A percentile compares a stretch with the other conserved stretches of the same genome.
These are phyloP conservation scores for Pluteus cervinus DNA, from an alignment of 768 basidiomycete species.

Conservation along the genomic window DNA sequence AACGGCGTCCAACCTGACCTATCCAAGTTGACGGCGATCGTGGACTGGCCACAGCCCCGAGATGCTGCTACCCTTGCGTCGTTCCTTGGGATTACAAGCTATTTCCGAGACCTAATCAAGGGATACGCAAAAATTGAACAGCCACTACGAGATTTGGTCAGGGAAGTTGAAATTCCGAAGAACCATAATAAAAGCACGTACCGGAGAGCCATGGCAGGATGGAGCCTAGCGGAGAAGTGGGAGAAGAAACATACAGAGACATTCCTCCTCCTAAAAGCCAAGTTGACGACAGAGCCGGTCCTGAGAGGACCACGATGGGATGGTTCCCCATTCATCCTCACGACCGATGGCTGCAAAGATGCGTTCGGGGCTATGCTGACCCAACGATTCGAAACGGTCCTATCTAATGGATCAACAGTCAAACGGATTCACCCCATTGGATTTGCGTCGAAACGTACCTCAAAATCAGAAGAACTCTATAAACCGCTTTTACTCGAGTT, in stretches of 20 bases:
- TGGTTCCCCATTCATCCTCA: conserved; percentile 27
- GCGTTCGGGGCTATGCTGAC: conserved; percentile 26
- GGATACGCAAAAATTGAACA: conserved; percentile 21
- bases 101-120: conserved; percentile 25
- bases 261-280: conserved; percentile 21
- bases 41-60: conserved; percentile 21
- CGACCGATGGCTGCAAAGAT: conserved; percentile 28
- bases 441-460: conserved; percentile 27
- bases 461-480: conserved; percentile 22
- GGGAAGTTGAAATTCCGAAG: conserved; percentile 11
- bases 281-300: conserved; percentile 18
- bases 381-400: conserved; percentile 15
- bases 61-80: conserved; percentile 16
- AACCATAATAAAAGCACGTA: conserved; percentile 14
- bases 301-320: conserved; percentile 17
- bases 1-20: conserved; percentile 25
- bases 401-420: conserved; percentile 16
- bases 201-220: conserved; percentile 12
- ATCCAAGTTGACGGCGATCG: conserved; percentile 27
- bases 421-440: conserved; percentile 19
- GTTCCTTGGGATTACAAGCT: conserved; percentile 26
- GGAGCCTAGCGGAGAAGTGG: conserved; percentile 5
- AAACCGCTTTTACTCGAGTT: conserved; percentile 29
- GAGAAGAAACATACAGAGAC: conserved; percentile 7
- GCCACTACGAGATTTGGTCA: conserved; percentile 21